Evolutionary conservation across 1,139 yeast genomes (phyloP).

Genomic region (Blastobotrys serpentis): DNA sequence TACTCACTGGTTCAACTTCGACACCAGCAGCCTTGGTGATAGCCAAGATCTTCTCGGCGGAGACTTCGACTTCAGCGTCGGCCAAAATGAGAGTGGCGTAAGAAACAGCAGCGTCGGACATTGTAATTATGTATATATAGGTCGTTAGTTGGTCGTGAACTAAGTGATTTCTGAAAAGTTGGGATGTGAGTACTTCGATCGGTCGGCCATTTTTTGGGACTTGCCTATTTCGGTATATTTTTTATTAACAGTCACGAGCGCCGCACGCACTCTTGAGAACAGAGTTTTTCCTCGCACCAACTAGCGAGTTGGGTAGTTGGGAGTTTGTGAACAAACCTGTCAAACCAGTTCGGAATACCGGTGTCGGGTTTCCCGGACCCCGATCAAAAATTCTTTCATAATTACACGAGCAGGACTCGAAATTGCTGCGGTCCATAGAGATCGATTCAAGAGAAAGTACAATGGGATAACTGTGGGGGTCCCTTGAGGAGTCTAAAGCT

Average conservation of each 20-base stretch:
- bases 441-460: too few relatives aligned
- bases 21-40: constrained; percentile 90
- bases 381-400: too few relatives aligned
- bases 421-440: too few relatives aligned
- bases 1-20: constrained; percentile 63
- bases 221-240: background rate
- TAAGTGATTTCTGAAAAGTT: constrained; percentile 4
- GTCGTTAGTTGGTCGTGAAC: constrained; percentile 9
- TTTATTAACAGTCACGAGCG: constrained; percentile 7
- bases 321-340: too few relatives aligned
- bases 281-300: background rate
- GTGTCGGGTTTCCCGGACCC: too few relatives aligned
- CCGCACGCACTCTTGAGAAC: too few relatives aligned
- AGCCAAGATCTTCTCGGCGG: constrained; percentile 87
- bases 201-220: background rate
- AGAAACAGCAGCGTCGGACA: constrained; percentile 42
- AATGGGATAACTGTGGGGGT: too few relatives aligned
- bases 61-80: constrained; percentile 92
- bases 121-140: constrained; percentile 13
- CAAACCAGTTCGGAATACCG: too few relatives aligned
- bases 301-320: background rate
- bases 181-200: background rate
- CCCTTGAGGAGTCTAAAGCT: too few relatives aligned
- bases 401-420: too few relatives aligned
- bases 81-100: constrained; percentile 95